Evolutionary conservation across 129 eudicot species (phyloP), one percentile per base, ranked within the genome.

Genomic region (Flaveria trinervia): DNA sequence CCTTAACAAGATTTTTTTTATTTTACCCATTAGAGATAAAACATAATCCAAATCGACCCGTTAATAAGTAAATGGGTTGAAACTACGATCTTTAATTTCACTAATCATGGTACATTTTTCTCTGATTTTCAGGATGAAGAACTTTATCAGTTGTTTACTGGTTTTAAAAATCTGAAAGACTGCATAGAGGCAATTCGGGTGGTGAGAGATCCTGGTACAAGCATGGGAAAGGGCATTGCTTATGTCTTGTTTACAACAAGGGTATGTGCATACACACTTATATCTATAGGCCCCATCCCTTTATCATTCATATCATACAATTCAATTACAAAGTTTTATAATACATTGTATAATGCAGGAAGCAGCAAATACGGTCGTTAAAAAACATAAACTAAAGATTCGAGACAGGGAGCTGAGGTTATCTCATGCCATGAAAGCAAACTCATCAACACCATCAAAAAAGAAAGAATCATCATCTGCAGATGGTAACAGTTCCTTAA

Each of bases 141-240:
- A 80, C 78, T 94, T 73, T 91, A 91, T 85, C 89, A 85, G 85
- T 45, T 89, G 65, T 94, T 94, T 68, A 65, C 60, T 61, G 77
- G 90, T 52, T 86, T 94, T 10, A 85, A 83, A 68, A 83, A 82
- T 68, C 78, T 89, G 65, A 92, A 87, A 84, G 85, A 87, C 28
- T 86, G 96, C 81, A 71, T 94, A 39, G 98, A 94, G 81, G 98
- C 98, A 16, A 85, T 94, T 78, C 86, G 98, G 36, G 96, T 91
- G 8, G 80, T 94, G 18, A 86, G 97, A 83, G 98, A 94, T 84
- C 90, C 96, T 44, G 83, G 86, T 60, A 87, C 98, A 51, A 89
- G 93, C 79, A 46, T 91, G 85, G 98, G 98, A 41, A 94, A 91
- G 78, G 98, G 98, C 73, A 94, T 94, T 82, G 98, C 98, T 14